These are phyloP conservation scores for Colletotrichum karsti DNA, from an alignment of 2,329 filamentous ascomycete species.

Conservation along the genomic window DNA sequence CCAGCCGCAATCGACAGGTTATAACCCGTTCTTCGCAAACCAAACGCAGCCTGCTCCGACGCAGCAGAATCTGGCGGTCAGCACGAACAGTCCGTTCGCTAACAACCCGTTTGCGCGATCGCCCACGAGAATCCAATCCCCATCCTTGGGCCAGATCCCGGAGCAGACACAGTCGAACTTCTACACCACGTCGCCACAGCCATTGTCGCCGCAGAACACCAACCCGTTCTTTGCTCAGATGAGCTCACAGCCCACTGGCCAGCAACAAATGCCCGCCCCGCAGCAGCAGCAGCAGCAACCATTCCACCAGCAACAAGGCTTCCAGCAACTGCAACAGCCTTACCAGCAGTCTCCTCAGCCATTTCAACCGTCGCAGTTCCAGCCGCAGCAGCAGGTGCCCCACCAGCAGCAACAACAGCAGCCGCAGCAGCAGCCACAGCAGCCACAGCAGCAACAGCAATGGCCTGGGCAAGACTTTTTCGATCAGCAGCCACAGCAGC, in stretches of 20 bases:
- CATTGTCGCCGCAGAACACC: slow-evolving; percentile 28
- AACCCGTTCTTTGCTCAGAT: slow-evolving; percentile 43
- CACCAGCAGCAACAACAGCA: slow-evolving; percentile 37
- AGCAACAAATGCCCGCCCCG: slow-evolving; percentile 29
- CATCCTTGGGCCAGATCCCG: slow-evolving; percentile 59
- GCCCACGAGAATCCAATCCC: slow-evolving; percentile 59
- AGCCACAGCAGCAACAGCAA: slow-evolving; percentile 35
- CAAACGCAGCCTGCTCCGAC: slow-evolving; percentile 37
- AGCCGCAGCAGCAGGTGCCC: slow-evolving; percentile 39
- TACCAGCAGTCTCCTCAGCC: slow-evolving; percentile 35
- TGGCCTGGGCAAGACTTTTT: slow-evolving; percentile 38
- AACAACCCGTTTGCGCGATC: slow-evolving; percentile 61
- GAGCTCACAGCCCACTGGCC: neutral
- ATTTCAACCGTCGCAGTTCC: slow-evolving; percentile 32
- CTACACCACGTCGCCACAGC: slow-evolving; percentile 39
- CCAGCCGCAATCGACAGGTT: slow-evolving; percentile 50
- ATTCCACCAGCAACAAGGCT: slow-evolving; percentile 33
- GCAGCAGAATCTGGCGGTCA: slow-evolving; percentile 50
- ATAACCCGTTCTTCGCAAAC: slow-evolving; percentile 62
- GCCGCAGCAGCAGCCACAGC: slow-evolving; percentile 33
- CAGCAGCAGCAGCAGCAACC: slow-evolving; percentile 31
- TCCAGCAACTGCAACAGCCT: slow-evolving; percentile 32
- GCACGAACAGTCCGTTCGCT: slow-evolving; percentile 44
- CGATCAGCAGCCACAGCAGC: slow-evolving; percentile 36
- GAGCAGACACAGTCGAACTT: slow-evolving; percentile 59